Evolutionary conservation across 441 rosid species (phyloP).

Genomic region (Pelargonium exstipulatum): DNA sequence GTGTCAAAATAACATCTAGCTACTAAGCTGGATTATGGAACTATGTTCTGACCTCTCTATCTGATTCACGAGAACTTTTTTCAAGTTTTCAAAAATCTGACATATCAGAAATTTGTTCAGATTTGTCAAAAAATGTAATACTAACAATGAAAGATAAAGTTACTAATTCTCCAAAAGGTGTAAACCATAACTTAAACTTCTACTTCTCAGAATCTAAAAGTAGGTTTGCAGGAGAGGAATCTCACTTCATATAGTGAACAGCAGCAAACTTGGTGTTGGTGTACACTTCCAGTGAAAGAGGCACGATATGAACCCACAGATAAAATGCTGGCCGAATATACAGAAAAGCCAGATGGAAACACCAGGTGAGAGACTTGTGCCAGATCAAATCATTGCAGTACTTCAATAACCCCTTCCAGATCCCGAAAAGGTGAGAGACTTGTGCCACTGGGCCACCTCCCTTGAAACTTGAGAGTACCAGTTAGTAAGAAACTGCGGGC

Average conservation of each 20-base stretch:
- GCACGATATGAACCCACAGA: slow-evolving; percentile 29
- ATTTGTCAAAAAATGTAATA: too few relatives aligned
- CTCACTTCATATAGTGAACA: slow-evolving; percentile 51
- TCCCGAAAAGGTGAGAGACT: too few relatives aligned
- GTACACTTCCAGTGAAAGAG: slow-evolving; percentile 38
- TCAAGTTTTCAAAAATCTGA: too few relatives aligned
- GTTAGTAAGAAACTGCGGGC: slow-evolving; percentile 9
- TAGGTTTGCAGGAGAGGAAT: slow-evolving; percentile 10
- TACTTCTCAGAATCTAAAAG: background rate
- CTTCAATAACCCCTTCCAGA: background rate
- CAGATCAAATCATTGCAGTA: slow-evolving; percentile 6
- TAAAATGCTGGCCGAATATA: background rate
- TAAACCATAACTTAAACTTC: background rate
- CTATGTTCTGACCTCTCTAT: too few relatives aligned
- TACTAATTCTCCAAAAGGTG: too few relatives aligned
- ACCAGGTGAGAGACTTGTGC: background rate
- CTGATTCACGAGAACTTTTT: too few relatives aligned
- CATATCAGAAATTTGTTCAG: too few relatives aligned
- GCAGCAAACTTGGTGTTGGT: slow-evolving; percentile 37
- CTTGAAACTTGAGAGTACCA: slow-evolving; percentile 9
- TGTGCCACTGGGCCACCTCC: background rate
- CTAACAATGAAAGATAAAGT: background rate
- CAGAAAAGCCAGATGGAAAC: background rate
- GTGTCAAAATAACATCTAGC: background rate
- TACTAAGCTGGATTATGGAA: background rate